Percentiles rank a stretch among this genome's conserved stretches.
phyloP scores from a whole-genome alignment of 1,284 basidiomycete species.

The Hortiboletus rubellus region DNA sequence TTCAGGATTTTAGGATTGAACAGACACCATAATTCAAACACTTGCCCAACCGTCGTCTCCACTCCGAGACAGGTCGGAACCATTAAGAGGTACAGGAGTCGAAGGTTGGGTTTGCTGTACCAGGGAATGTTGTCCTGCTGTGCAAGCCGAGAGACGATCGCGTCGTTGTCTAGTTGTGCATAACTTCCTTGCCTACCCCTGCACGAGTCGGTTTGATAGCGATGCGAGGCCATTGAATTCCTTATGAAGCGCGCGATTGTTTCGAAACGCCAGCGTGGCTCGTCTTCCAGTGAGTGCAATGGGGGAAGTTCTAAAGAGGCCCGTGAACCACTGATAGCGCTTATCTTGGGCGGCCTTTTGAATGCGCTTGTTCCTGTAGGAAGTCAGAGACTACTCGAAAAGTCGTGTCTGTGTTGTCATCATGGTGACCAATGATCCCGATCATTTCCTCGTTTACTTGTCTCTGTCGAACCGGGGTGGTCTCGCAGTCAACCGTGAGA shows the following conservation, averaged over 20 bases:
- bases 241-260: not conserved
- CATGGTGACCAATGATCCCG: too few relatives aligned
- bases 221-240: not conserved
- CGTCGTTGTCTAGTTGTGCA: slow-evolving; percentile 29
- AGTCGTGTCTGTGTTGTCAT: too few relatives aligned
- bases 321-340: too few relatives aligned
- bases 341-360: too few relatives aligned
- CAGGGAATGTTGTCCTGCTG: slow-evolving; percentile 46
- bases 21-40: slow-evolving; percentile 25
- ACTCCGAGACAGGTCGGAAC: slow-evolving; percentile 60
- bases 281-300: too few relatives aligned
- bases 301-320: too few relatives aligned
- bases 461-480: too few relatives aligned
- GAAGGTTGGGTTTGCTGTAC: slow-evolving; percentile 47
- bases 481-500: too few relatives aligned
- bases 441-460: too few relatives aligned
- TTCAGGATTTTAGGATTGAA: not conserved
- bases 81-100: slow-evolving; percentile 45
- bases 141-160: slow-evolving; percentile 46
- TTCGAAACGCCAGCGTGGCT: too few relatives aligned
- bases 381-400: too few relatives aligned
- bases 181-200: not conserved
- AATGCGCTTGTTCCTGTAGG: too few relatives aligned
- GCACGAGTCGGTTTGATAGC: slow-evolving; percentile 4
- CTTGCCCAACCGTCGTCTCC: slow-evolving; percentile 61